These are phyloP conservation scores for Monosporascus sp. DNA, from an alignment of 2,329 filamentous ascomycete species.

Conservation along the genomic window DNA sequence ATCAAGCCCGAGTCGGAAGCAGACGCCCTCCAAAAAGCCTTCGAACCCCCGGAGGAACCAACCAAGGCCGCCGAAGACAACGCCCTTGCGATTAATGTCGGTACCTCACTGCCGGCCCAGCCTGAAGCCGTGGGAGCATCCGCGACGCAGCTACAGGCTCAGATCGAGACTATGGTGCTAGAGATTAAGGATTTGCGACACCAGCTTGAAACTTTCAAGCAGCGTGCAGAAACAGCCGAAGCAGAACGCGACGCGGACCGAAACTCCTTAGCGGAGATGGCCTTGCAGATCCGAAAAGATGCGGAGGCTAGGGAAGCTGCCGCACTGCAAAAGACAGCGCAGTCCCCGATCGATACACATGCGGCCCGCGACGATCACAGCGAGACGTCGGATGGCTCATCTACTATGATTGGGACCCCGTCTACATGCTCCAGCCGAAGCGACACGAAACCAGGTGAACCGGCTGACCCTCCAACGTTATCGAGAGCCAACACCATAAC, in stretches of 20 bases:
- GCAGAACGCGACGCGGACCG: slow-evolving; percentile 66
- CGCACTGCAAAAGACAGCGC: slow-evolving; percentile 33
- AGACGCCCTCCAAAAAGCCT: slow-evolving; percentile 39
- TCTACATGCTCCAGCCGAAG: slow-evolving; percentile 20
- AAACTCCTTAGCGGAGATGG: slow-evolving; percentile 80
- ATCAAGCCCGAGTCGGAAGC: slow-evolving; percentile 30
- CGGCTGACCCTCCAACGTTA: slow-evolving; percentile 36
- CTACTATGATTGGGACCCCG: slow-evolving; percentile 8
- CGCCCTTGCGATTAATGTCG: slow-evolving; percentile 7
- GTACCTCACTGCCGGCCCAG: slow-evolving; percentile 19
- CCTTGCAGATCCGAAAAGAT: slow-evolving; percentile 71
- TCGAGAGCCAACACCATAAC: slow-evolving; percentile 47
- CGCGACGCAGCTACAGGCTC: slow-evolving; percentile 53
- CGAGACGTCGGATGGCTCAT: slow-evolving; percentile 11
- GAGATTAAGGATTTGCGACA: slow-evolving; percentile 79
- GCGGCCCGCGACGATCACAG: slow-evolving; percentile 18
- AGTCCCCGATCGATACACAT: slow-evolving; percentile 31
- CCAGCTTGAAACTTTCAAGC: slow-evolving; percentile 72
- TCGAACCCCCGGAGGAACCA: slow-evolving; percentile 38
- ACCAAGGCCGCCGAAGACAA: slow-evolving; percentile 14
- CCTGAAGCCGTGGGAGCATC: slow-evolving; percentile 33
- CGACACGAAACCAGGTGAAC: slow-evolving; percentile 25
- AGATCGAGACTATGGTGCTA: slow-evolving; percentile 68
- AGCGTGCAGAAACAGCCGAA: slow-evolving; percentile 76
- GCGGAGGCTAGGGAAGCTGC: slow-evolving; percentile 48